Base-by-base conservation (phyloP, 1,139 yeast species). In the Suhomyces wounanorum region DNA sequence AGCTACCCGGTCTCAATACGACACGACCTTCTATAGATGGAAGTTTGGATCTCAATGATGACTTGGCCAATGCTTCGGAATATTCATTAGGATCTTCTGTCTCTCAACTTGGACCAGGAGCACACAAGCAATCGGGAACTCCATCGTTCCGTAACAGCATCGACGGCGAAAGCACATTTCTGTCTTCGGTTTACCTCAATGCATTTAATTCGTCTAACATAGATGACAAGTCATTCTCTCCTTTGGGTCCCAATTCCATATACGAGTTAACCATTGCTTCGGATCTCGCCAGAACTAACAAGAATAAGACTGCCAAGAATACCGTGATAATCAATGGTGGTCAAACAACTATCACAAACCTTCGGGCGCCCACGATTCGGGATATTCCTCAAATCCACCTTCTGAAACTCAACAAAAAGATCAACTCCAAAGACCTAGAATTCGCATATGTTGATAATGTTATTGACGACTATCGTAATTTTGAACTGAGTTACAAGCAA, bases 351-450 rank as follows among this genome's bases (percentile, higher is more conserved):
- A 65, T 76, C 3, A 58, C 64, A 49, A 82, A 83, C 55, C 71
- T 87, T 49, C 76, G 75, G 47, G 78, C 85, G 3, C 98, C 99
- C 0, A 86, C 97, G 0, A 73, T 81, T 1, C 77, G 78, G 47
- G 99, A 94, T 59, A 94, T 94, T 17, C 97, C 98, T 0, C 92
- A 87, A 33, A 86, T 91, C 17, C 84, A 80, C 51, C 72, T 94
- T 42, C 82, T 87, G 47, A 83, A 85, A 46, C 62, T 77, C 49
- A 69, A 84, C 11, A 73, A 77, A 14, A 80, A 78, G 52, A 81
- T 83, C 2, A 67, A 80, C 48, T 73, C 76, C 44, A 69, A 75
- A 0, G 80, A 78, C 37, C 72, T 90, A 49, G 66, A 66, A n/a
- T 60, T 50, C 2, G 54, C 69, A 6, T 85, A 53, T 26, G 64